These are phyloP conservation scores for Yarrowia osloensis DNA, from an alignment of 805 yeast genomes.

Conservation along the genomic window DNA sequence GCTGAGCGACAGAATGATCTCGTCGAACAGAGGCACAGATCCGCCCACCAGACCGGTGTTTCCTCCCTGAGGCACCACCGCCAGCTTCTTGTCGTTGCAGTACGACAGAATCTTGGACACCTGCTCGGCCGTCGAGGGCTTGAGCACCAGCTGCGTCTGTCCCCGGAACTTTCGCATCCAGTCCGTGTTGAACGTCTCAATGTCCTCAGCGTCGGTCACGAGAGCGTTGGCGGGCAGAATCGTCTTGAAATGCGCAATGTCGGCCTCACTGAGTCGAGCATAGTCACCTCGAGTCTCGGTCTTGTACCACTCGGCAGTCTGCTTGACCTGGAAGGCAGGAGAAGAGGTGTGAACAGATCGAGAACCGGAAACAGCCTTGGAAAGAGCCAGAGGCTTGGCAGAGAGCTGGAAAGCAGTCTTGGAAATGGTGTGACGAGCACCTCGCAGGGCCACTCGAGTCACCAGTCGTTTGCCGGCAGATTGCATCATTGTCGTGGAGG, in stretches of 20 bases:
- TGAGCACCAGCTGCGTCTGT: conserved; percentile 75
- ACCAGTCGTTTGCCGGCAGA: conserved; percentile 15
- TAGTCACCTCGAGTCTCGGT: conserved; percentile 53
- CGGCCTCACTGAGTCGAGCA: conserved; percentile 56
- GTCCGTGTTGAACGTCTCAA: conserved; percentile 73
- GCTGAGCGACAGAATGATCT: conserved; percentile 70
- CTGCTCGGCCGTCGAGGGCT: conserved; percentile 79
- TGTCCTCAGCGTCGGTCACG: conserved; percentile 35
- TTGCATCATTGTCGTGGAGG: background rate
- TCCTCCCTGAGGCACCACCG: conserved; percentile 96
- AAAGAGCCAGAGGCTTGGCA: background rate
- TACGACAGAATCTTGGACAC: conserved; percentile 73
- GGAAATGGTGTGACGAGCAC: background rate
- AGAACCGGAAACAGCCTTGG: background rate
- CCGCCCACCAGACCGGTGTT: conserved; percentile 97
- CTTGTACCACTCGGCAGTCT: conserved; percentile 71
- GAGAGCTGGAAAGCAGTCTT: background rate
- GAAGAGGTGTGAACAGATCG: background rate
- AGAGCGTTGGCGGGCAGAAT: conserved; percentile 56
- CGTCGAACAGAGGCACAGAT: conserved; percentile 89
- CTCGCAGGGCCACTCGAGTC: background rate
- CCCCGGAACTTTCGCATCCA: conserved; percentile 94
- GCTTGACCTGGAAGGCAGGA: conserved; percentile 43
- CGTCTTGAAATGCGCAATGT: conserved; percentile 60
- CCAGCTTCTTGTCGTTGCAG: conserved; percentile 74